phyloP scores from a whole-genome alignment of 179 eudicot species.

The Pouteria campechiana region DNA sequence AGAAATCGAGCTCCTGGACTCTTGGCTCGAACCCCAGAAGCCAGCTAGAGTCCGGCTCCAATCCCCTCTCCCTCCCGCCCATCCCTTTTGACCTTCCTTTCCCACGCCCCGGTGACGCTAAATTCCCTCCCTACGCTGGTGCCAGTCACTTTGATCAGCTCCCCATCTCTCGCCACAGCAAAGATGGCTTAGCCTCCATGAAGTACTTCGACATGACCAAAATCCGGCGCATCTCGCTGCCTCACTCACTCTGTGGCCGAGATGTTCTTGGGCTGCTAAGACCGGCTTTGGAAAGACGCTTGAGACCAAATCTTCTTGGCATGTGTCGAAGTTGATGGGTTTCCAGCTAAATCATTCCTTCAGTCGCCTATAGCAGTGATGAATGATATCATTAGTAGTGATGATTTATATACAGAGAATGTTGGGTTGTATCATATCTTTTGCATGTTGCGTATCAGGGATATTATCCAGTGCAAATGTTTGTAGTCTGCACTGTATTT shows the following conservation, averaged over 20 bases:
- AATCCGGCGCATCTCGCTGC: conserved; percentile 79
- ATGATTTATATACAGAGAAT: too few relatives aligned
- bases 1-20: conserved; percentile 54
- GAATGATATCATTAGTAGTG: too few relatives aligned
- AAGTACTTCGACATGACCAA: conserved; percentile 52
- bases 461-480: too few relatives aligned
- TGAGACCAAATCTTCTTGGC: too few relatives aligned
- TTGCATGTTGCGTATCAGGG: too few relatives aligned
- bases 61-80: conserved; percentile 59
- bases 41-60: conserved; percentile 59
- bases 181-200: conserved; percentile 47
- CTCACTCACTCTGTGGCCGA: conserved; percentile 73
- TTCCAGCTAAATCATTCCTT: too few relatives aligned
- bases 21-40: conserved; percentile 61
- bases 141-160: conserved; percentile 43
- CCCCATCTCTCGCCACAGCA: conserved; percentile 67
- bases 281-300: conserved; percentile 92
- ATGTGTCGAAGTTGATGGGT: too few relatives aligned
- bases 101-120: conserved; percentile 31
- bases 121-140: conserved; percentile 60
- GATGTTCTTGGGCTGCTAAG: conserved; percentile 93
- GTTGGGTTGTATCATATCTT: too few relatives aligned
- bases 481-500: too few relatives aligned
- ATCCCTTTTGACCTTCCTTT: conserved; percentile 30
- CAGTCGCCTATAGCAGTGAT: too few relatives aligned